These are phyloP conservation scores for Didymella keratinophila DNA, from an alignment of 2,329 filamentous ascomycete genomes.

Conservation along the genomic window DNA sequence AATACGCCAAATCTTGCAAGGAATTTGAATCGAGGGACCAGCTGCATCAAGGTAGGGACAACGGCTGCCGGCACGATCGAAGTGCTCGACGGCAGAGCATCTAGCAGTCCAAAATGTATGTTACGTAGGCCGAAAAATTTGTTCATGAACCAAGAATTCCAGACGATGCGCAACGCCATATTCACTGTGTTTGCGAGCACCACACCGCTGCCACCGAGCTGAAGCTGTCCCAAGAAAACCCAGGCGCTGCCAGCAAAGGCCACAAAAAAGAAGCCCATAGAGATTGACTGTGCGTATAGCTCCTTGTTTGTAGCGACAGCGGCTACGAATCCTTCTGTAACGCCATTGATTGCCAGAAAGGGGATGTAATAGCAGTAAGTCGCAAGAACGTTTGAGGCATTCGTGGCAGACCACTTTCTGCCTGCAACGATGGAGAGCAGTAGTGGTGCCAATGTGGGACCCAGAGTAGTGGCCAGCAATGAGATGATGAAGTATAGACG, in stretches of 20 bases:
- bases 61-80: slow-evolving; percentile 51
- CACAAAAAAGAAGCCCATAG: slow-evolving; percentile 84
- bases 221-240: slow-evolving; percentile 72
- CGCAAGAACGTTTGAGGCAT: slow-evolving; percentile 76
- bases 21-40: slow-evolving; percentile 31
- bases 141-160: slow-evolving; percentile 78
- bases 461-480: slow-evolving; percentile 71
- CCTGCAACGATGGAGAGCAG: slow-evolving; percentile 80
- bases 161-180: slow-evolving; percentile 83
- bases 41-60: slow-evolving; percentile 49
- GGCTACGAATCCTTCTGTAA: slow-evolving; percentile 91
- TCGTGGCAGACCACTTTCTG: slow-evolving; percentile 74
- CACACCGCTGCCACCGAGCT: slow-evolving; percentile 78
- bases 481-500: slow-evolving; percentile 78
- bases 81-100: slow-evolving; percentile 31
- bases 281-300: slow-evolving; percentile 77
- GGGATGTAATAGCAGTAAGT: slow-evolving; percentile 94
- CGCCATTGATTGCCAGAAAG: slow-evolving; percentile 87
- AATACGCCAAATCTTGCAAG: slow-evolving; percentile 50
- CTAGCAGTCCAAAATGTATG: slow-evolving; percentile 29
- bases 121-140: slow-evolving; percentile 38
- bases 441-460: slow-evolving; percentile 76
- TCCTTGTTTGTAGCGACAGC: slow-evolving; percentile 80
- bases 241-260: slow-evolving; percentile 79
- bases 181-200: slow-evolving; percentile 90